Evolutionary conservation across 192 early-diverging fungal species (phyloP), one percentile per base, ranked within the genome.

Genomic region (Coemansia sp.): DNA sequence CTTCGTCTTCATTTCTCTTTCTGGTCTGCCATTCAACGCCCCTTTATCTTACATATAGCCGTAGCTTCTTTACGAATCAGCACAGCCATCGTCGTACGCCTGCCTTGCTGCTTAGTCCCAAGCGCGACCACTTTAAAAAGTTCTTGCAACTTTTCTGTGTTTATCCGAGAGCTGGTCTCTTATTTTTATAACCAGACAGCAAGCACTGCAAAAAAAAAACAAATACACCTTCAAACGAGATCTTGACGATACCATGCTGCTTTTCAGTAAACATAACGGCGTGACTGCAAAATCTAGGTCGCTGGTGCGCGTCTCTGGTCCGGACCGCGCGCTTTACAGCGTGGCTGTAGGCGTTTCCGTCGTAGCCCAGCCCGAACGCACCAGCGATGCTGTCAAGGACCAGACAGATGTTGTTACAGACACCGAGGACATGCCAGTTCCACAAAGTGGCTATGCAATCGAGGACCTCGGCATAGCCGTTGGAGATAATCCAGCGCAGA

Each of bases 231-330:
- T 16, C 11, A 42, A 9, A 42, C 13, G 11, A 42, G 3, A 42
- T 3, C 8, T 16, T 42, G 14, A 16, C 39, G 39, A 42, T 42
- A 42, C 39, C 39, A 42, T 42, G 39, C 39, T 8, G 22, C 49
- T 50, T 50, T 50, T 50, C 49, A 50, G 49, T 19, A 50, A 23
- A 23, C 19, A 24, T 6, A 50, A 19, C 22, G 49, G 49, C 49
- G 7, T 24, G n/a, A 4, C 24, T 7, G 49, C 49, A 22, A 50
- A 50, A 19, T 11, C 49, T 23, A 24, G 22, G 24, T 50, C 24
- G 22, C 7, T 50, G 13, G 49, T 24, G 24, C 24, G 24, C 3
- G 14, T 25, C 7, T 22, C 49, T 50, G 22, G 22, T 5, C 49
- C n/a, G 5, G 24, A 22, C 6, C 4, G 24, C 24, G 49, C 24